Conservation (phyloP, 139 green algal species). For the Closterium sp. region DNA sequence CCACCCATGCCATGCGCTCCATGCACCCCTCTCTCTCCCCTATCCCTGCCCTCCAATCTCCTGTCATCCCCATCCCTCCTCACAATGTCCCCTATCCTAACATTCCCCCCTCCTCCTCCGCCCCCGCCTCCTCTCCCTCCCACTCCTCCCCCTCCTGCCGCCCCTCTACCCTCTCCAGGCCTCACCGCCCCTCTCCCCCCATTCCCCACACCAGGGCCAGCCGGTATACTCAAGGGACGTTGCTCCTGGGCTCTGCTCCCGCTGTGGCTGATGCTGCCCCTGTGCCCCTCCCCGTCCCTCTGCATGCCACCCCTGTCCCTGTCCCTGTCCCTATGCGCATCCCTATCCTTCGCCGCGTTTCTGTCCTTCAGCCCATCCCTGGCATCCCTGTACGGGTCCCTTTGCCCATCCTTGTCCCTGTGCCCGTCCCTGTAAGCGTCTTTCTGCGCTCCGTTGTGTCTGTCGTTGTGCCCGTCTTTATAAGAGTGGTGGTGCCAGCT, state of each 20-base stretch:
- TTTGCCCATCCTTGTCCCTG: background rate
- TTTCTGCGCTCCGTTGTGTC: background rate
- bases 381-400: background rate
- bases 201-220: background rate
- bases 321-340: background rate
- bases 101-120: background rate
- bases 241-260: background rate
- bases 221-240: background rate
- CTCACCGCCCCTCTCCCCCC: background rate
- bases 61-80: background rate
- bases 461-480: background rate
- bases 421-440: background rate
- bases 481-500: background rate
- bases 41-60: background rate
- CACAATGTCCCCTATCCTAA: constrained; percentile 7
- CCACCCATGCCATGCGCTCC: background rate
- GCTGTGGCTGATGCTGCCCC: background rate
- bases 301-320: background rate
- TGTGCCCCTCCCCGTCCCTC: constrained; percentile 7
- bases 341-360: background rate
- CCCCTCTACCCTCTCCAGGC: background rate
- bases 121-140: background rate
- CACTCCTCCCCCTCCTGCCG: background rate
- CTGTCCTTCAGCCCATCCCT: background rate
- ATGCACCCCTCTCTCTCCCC: background rate